These are phyloP conservation scores for Sporobolomyces phaffii DNA, from an alignment of 768 basidiomycete species.

Conservation along the genomic window DNA sequence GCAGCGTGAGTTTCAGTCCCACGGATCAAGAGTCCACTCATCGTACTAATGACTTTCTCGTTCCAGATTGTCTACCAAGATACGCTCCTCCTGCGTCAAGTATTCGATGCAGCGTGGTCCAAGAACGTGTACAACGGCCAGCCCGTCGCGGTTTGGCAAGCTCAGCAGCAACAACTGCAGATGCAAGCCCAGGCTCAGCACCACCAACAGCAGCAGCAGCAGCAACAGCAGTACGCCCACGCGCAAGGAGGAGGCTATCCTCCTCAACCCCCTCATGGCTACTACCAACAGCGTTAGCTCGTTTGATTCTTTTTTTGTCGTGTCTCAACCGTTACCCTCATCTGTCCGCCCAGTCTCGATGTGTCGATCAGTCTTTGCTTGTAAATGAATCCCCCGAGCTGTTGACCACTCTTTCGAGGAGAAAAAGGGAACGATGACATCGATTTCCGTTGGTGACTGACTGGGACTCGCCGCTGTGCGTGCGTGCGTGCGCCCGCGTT, in stretches of 20 bases:
- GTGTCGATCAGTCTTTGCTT: too few species aligned
- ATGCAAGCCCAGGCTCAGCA: constrained; percentile 1
- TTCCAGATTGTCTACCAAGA: constrained; percentile 33
- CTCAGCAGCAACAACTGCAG: constrained; percentile 1
- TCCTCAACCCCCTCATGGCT: neutral
- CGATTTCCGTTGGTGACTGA: too few species aligned
- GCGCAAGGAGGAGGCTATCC: neutral
- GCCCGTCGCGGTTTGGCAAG: constrained; percentile 9
- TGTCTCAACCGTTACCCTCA: neutral
- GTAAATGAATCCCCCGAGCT: too few species aligned
- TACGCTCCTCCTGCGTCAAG: constrained; percentile 27
- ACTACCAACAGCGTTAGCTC: constrained; percentile 1
- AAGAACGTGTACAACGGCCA: constrained; percentile 22
- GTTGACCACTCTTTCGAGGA: too few species aligned
- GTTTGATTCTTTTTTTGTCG: neutral
- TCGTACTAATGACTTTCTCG: neutral
- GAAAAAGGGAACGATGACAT: too few species aligned
- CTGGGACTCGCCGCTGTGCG: too few species aligned
- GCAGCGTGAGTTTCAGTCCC: constrained; percentile 14
- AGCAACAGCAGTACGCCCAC: neutral
- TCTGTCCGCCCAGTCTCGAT: too few species aligned
- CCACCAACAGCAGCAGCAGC: constrained; percentile 2
- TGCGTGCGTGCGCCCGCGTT: too few species aligned
- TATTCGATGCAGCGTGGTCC: constrained; percentile 17
- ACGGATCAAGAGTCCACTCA: too few species aligned